phyloP scores from a whole-genome alignment of 352 stramenopile genomes.

The Phytophthora agathidicida region DNA sequence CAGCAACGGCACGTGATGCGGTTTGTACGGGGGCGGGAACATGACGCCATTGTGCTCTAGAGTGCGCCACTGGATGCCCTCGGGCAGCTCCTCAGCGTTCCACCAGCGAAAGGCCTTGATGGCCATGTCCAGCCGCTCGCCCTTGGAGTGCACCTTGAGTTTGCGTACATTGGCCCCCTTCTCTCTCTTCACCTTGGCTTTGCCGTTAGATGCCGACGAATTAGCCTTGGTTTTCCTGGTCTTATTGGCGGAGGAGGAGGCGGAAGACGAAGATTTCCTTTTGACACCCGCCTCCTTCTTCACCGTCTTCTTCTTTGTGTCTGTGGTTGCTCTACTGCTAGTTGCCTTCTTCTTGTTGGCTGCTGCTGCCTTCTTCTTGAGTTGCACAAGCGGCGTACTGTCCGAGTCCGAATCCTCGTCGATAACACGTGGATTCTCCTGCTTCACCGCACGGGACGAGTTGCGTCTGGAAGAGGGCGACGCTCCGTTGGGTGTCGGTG shows the following conservation, averaged over 20 bases:
- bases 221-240: conserved; percentile 49
- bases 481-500: conserved; percentile 15
- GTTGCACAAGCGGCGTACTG: conserved; percentile 75
- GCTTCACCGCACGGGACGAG: conserved; percentile 30
- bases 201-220: conserved; percentile 29
- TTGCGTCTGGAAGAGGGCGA: conserved; percentile 12
- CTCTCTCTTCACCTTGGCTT: conserved; percentile 60
- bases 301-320: conserved; percentile 35
- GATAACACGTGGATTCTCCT: conserved; percentile 33
- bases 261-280: conserved; percentile 47
- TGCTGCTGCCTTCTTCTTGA: conserved; percentile 73
- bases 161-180: conserved; percentile 66
- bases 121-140: conserved; percentile 94
- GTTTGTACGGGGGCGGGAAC: conserved; percentile 96
- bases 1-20: conserved; percentile 95
- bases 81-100: conserved; percentile 94
- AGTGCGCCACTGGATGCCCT: conserved; percentile 97
- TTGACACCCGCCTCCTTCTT: conserved; percentile 71
- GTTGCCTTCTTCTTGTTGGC: conserved; percentile 50
- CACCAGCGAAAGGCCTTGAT: conserved; percentile 99
- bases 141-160: conserved; percentile 94
- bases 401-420: conserved; percentile 80
- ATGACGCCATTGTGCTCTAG: conserved; percentile 99
- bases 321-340: conserved; percentile 13
- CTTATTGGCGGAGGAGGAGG: conserved; percentile 34